Evolutionary conservation across 495 filamentous ascomycete species (phyloP), one percentile per base, ranked within the genome.

Genomic region (Tetracladium marchalianum): DNA sequence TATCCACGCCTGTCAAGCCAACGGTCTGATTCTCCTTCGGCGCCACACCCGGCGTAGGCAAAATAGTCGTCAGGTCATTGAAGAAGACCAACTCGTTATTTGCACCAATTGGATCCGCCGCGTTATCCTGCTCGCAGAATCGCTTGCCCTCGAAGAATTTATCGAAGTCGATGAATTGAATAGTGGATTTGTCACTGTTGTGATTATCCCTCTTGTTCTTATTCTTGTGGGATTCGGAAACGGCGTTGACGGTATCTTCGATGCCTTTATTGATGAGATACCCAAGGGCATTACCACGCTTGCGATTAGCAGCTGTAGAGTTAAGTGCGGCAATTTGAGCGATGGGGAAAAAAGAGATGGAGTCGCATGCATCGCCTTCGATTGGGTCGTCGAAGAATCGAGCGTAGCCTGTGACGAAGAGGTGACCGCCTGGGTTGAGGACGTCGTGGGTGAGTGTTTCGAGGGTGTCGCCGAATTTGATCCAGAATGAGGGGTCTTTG

Each of bases 51-150:
- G n/a, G 22, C 19, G 22, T 27, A 11, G 9, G n/a, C 16, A 42
- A 19, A 31, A 12, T 24, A 22, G 43, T 45, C 12, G 12, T 19
- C 11, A 45, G 4, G 5, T 11, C 27, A 27, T 11, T 45, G n/a
- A 45, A 45, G 24, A 24, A 45, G 2, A 45, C 43, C 13, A 15
- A 5, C 12, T 32, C 11, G 27, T 36, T 36, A n/a, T 45, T 45
- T 5, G 16, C 9, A n/a, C 43, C 43, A 17, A 45, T 36, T 2
- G 43, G 43, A 31, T 45, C 43, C 11, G 35, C 35, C n/a, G 7
- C 17, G 7, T 47, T 39, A 2, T n/a, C 35, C 15, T 10, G 27
- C 31, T 45, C 43, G 18, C 44, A 47, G 44, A 47, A 47, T 1
- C 44, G 44, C 8, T 39, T 24, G n/a, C 34, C 35, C 31, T 39